Evolutionary conservation across 257 asterid species (phyloP).

Genomic region (Gentiana macrophylla): DNA sequence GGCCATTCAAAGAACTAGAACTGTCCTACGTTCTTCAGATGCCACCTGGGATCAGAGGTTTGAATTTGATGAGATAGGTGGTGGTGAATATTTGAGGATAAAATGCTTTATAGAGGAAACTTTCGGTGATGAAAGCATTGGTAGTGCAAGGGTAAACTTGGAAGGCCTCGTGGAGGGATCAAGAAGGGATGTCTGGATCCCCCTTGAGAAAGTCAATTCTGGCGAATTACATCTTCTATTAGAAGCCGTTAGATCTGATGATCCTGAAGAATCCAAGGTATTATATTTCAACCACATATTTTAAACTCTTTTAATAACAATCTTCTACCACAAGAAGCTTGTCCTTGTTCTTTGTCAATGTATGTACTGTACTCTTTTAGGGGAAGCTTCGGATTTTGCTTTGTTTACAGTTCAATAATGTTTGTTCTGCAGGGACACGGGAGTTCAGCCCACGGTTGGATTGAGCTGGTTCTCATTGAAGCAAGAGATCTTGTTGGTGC

Average conservation of each 20-base stretch:
- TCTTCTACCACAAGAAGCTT: not conserved
- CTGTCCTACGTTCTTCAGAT: constrained; percentile 57
- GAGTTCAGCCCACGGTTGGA: constrained; percentile 51
- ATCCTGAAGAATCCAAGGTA: constrained; percentile 53
- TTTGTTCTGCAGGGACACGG: constrained; percentile 33
- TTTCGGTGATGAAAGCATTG: constrained; percentile 83
- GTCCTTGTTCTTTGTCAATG: not conserved
- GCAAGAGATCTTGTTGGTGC: constrained; percentile 94
- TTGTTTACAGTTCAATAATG: too few species aligned
- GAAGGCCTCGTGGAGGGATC: constrained; percentile 93
- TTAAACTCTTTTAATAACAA: not conserved
- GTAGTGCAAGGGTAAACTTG: constrained; percentile 88
- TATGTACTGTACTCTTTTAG: too few species aligned
- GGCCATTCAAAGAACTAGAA: constrained; percentile 51
- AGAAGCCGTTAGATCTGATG: constrained; percentile 56
- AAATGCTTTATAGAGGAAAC: constrained; percentile 75
- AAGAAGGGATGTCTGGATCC: constrained; percentile 61
- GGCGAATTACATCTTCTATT: constrained; percentile 87
- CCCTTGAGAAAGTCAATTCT: constrained; percentile 83
- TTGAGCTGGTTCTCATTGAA: constrained; percentile 81
- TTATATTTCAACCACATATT: not conserved
- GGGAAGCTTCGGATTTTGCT: too few species aligned
- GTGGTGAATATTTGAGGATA: constrained; percentile 77
- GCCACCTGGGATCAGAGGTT: constrained; percentile 86
- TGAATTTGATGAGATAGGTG: constrained; percentile 84